Evolutionary conservation across 441 rosid species (phyloP), one percentile per base, ranked within the genome.

Genomic region (Flueggea neowawraea): DNA sequence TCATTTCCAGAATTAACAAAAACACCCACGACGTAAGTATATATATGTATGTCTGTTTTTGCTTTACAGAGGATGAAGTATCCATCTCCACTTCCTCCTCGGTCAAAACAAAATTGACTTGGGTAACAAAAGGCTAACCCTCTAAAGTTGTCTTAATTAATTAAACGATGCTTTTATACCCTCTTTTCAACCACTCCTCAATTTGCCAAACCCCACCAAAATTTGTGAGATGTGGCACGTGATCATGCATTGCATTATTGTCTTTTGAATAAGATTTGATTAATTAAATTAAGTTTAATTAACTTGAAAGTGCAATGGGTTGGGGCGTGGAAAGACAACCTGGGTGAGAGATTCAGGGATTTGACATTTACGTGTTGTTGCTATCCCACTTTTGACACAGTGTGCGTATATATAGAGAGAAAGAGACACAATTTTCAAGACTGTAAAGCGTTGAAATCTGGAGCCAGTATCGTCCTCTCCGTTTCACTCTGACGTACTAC

Each of bases 391-490:
- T 44, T 62, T 69, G 64, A 60, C 78, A 43, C 67, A 13, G 6
- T 64, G 14, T 56, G 13, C 33, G 31, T 32, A 12, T 39, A 47
- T 67, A 60, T 61, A 69, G 64, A 62, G 32, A 43, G 66, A 76
- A 9, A 45, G 50, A 45, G 50, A 75, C 95, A 82, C 95, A 82
- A 80, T 69, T 83, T 80, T 80, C 89, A 80, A 77, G 73, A 75
- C 77, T 75, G 66, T 71, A 50, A 72, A 67, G 82, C 84, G 81
- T 88, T 80, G 89, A 85, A 85, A 85, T 79, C 73, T 82, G 91
- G 66, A 88, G 87, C 95, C 73, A 69, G 89, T 75, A 73, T 85
- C 88, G 95, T 84, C 91, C 80, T 80, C 89, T 88, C 91, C 88
- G 75, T 84, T 84, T 85, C 91, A 82, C 84, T 79, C 86, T 16